Percentiles rank a stretch among this genome's conserved stretches.
Conservation (phyloP, 805 yeast species). For the Wickerhamiella lipophila region DNA sequence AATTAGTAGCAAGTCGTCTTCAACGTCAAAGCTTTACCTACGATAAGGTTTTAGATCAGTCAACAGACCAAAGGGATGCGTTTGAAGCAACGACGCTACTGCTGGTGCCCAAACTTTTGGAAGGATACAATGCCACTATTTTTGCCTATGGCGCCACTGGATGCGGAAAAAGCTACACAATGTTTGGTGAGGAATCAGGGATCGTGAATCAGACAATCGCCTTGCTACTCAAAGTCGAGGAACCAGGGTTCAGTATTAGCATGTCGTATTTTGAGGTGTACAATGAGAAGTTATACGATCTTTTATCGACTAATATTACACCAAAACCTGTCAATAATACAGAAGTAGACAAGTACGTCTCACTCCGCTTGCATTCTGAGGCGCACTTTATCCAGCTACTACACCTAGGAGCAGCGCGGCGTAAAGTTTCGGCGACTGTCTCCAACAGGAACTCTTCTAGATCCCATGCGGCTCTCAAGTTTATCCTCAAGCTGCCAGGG, state of each 20-base stretch:
- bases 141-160: constrained; percentile 96
- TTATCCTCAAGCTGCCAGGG: constrained; percentile 37
- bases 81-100: constrained; percentile 49
- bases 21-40: neutral
- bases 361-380: constrained; percentile 39
- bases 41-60: neutral
- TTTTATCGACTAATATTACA: constrained; percentile 32
- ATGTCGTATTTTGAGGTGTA: constrained; percentile 69
- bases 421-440: constrained; percentile 78
- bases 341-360: constrained; percentile 55
- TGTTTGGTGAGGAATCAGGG: constrained; percentile 72
- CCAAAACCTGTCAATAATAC: constrained; percentile 21
- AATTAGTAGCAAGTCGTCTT: neutral
- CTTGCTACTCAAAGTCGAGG: constrained; percentile 56
- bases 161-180: constrained; percentile 89
- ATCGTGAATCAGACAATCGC: constrained; percentile 65
- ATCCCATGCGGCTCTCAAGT: constrained; percentile 85
- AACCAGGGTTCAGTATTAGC: constrained; percentile 46
- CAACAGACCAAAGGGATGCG: neutral
- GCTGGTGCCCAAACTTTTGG: constrained; percentile 56
- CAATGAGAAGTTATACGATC: constrained; percentile 75
- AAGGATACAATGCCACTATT: constrained; percentile 80
- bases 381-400: constrained; percentile 19
- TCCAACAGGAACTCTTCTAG: constrained; percentile 84
- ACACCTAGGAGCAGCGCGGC: constrained; percentile 14